These are phyloP conservation scores for Golovinomyces cichoracearum DNA, from an alignment of 2,329 filamentous ascomycete species.

Conservation along the genomic window DNA sequence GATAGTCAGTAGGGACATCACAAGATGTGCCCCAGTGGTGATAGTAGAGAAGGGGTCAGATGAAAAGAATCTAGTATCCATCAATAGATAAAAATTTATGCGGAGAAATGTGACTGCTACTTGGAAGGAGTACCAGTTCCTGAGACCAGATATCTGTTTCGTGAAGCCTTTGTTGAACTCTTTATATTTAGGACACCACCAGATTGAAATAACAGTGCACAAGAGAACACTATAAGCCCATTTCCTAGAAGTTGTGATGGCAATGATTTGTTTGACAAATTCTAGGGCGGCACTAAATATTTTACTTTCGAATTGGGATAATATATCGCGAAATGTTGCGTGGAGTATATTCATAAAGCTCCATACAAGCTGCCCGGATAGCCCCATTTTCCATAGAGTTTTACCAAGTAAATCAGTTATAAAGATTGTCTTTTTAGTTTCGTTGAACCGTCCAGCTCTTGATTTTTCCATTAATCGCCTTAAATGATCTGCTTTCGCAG, in stretches of 20 bases:
- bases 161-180: constrained; percentile 33
- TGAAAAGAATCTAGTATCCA: constrained; percentile 7
- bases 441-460: constrained; percentile 18
- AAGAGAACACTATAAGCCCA: constrained; percentile 21
- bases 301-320: not conserved
- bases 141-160: constrained; percentile 31
- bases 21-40: constrained; percentile 22
- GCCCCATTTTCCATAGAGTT: constrained; percentile 9
- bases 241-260: not conserved
- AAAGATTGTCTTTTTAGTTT: constrained; percentile 3
- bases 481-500: constrained; percentile 23
- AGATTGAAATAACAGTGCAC: constrained; percentile 26
- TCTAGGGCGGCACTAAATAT: not conserved
- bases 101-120: constrained; percentile 30
- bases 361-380: constrained; percentile 11
- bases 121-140: constrained; percentile 42
- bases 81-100: constrained; percentile 19
- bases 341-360: constrained; percentile 6
- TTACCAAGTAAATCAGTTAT: constrained; percentile 5
- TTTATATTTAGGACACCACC: constrained; percentile 45
- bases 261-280: not conserved
- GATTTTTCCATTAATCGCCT: constrained; percentile 36
- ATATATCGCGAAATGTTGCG: not conserved
- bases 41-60: constrained; percentile 5
- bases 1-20: constrained; percentile 26